Base-by-base conservation (phyloP, 2,329 filamentous ascomycete genomes). In the Bipolaris gigantea region DNA sequence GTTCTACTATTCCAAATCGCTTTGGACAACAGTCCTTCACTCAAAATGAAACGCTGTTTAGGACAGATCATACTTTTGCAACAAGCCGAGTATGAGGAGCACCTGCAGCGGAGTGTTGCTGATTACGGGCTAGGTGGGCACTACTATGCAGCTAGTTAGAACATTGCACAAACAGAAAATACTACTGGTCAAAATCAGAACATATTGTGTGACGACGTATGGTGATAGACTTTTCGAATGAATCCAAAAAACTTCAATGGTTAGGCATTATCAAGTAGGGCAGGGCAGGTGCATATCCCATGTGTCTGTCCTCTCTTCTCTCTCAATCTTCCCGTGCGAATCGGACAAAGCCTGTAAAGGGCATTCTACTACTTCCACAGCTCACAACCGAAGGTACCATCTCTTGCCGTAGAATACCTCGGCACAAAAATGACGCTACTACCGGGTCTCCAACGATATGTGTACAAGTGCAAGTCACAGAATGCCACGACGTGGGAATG, bases 101-200 rank as follows among this genome's bases (percentile, higher is more conserved):
- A 13, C 16, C 46, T 53, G n/a, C 39, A 55, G 13, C 36, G 46
- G 41, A 47, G 32, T 15, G 19, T 40, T 40, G 21, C 38, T 40
- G 38, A 25, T 40, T 40, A 40, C 21, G 38, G 38, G 19, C 23
- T 40, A 40, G 38, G 38, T 40, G 21, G 38, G 15, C 38, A 10
- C 38, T 40, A 40, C 38, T 40, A n/a, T 40, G 38, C 2, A 40
- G 25, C 19, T 40, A 40, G 38, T 40, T 40, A 40, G 21, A 8
- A 23, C 38, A 8, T 23, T 40, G 38, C 38, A 25, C 38, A 7
- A 40, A 25, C 38, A 2, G 4, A 40, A 11, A 23, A 25, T 9
- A 9, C 15, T 5, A n/a, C 15, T 13, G 38, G 13, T 40, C 6
- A 40, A 40, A 40, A 40, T 40, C 38, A 25, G 23, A 40, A 40